Conservation (phyloP, 495 filamentous ascomycete species). For the Bombardia bombarda region DNA sequence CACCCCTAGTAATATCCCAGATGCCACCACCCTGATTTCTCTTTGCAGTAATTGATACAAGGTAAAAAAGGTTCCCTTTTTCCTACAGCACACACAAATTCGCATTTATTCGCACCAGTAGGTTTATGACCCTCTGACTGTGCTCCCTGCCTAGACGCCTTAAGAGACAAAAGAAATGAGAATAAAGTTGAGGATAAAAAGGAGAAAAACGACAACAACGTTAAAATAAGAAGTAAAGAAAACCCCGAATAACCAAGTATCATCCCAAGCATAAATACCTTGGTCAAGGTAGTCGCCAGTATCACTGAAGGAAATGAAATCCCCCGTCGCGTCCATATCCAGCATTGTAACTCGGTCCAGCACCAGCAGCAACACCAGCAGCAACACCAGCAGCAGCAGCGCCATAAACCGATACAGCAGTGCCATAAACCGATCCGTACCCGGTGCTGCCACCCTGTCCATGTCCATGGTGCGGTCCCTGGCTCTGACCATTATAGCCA, state of each 20-base stretch:
- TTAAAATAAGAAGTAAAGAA: neutral
- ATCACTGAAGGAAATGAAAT: neutral
- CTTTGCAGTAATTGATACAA: conserved; percentile 2
- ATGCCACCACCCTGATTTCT: neutral
- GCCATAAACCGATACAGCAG: neutral
- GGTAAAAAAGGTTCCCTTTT: conserved; percentile 7
- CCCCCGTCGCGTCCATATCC: no score
- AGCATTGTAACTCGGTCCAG: no score
- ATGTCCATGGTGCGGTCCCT: neutral
- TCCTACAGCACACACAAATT: conserved; percentile 7
- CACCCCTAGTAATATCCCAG: neutral
- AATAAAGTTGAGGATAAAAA: neutral
- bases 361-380: no score
- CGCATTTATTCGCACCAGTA: conserved; percentile 4
- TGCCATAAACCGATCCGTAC: no score
- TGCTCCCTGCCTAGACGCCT: conserved; percentile 3
- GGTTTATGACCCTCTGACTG: conserved; percentile 1
- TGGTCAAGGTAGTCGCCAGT: neutral
- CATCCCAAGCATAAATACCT: neutral
- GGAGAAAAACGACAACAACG: neutral
- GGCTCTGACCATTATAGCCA: neutral
- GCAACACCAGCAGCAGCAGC: no score
- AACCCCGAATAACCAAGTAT: neutral
- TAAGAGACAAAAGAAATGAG: neutral
- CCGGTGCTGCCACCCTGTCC: neutral